Conservation (phyloP, 306 rosid species). For the Luffa acutangula region DNA sequence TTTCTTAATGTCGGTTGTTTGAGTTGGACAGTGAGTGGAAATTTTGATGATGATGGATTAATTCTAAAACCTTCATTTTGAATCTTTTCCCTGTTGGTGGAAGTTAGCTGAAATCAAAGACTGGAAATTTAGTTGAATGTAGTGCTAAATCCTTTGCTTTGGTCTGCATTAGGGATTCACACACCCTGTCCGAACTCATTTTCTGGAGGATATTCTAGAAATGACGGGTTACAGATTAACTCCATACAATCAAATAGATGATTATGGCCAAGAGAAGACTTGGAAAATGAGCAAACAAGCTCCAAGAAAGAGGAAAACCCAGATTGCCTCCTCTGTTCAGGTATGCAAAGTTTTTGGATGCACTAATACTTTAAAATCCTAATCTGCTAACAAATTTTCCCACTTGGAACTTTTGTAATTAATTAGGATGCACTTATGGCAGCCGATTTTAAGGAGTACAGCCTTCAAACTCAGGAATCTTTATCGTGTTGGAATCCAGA, state of each 20-base stretch:
- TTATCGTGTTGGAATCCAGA: constrained; percentile 93
- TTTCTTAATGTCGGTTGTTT: not conserved
- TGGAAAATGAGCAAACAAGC: constrained; percentile 92
- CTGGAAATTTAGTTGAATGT: constrained; percentile 1
- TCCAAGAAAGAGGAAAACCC: constrained; percentile 96
- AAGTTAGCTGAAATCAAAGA: not conserved
- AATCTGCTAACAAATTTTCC: constrained; percentile 11
- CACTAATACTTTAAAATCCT: not conserved
- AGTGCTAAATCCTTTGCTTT: constrained; percentile 12
- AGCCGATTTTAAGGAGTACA: constrained; percentile 62
- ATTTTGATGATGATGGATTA: not conserved
- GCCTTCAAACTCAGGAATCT: constrained; percentile 70
- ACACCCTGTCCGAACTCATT: constrained; percentile 69
- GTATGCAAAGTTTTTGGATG: constrained; percentile 26
- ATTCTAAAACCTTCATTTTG: not conserved
- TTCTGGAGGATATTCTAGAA: constrained; percentile 84
- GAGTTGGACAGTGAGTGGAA: not conserved
- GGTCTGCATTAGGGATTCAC: constrained; percentile 59
- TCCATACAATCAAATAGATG: constrained; percentile 78
- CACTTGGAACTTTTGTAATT: constrained; percentile 18
- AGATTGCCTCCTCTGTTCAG: constrained; percentile 81
- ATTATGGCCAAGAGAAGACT: constrained; percentile 82
- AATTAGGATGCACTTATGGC: constrained; percentile 70
- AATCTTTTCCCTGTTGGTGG: not conserved
- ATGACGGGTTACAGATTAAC: constrained; percentile 65